These are phyloP conservation scores for Solanum stenotomum DNA, from an alignment of 257 asterid species.

Conservation along the genomic window DNA sequence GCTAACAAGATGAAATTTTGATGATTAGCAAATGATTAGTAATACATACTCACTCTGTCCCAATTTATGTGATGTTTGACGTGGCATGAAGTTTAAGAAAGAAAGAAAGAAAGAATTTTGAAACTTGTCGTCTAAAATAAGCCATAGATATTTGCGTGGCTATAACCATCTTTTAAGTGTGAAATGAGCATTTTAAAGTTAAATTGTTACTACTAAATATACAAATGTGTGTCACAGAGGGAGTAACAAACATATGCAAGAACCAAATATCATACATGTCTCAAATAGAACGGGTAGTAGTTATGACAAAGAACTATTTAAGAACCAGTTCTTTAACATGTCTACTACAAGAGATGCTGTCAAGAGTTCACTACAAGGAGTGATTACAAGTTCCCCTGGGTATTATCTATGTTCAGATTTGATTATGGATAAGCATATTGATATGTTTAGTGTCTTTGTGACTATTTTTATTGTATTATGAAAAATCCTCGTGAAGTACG, in stretches of 20 bases:
- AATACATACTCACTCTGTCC: background rate
- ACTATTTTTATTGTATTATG: background rate
- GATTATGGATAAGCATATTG: background rate
- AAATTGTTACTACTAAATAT: background rate
- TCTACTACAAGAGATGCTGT: background rate
- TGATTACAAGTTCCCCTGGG: background rate
- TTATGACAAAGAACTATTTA: background rate
- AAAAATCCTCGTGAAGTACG: background rate
- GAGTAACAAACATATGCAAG: background rate
- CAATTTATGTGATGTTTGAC: background rate
- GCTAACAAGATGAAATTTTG: background rate
- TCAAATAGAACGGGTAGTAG: background rate
- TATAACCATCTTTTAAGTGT: background rate
- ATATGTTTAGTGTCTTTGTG: background rate
- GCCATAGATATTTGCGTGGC: background rate
- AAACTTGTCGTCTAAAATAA: too few species aligned
- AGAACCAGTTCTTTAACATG: background rate
- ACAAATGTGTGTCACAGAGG: background rate
- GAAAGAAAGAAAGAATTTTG: background rate
- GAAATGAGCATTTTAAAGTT: background rate
- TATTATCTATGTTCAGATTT: background rate
- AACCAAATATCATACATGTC: background rate
- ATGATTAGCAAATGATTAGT: background rate
- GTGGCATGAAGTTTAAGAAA: background rate
- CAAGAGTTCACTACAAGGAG: background rate